Evolutionary conservation across 2,329 filamentous ascomycete genomes (phyloP), one percentile per base, ranked within the genome.

Genomic region (Cyphellophora europaea): DNA sequence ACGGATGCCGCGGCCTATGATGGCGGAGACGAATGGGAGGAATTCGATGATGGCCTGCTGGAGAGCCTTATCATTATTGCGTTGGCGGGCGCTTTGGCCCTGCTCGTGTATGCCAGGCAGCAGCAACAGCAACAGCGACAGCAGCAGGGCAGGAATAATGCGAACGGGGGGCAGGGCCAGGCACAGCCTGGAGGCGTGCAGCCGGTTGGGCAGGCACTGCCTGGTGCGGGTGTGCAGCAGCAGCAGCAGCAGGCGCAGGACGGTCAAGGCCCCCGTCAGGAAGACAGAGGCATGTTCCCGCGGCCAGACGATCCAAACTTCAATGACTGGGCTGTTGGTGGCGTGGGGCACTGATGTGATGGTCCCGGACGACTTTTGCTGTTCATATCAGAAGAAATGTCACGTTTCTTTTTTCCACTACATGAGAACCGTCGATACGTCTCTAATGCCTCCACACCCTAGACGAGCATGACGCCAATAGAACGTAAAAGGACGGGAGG

Each of bases 11-110:
- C 33, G 36, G 57, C 56, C 6, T 45, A 51, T 32, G 48, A 48
- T 29, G 54, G 76, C 13, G 64, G 65, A 11, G 66, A 72, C 37
- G 71, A 70, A 32, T 66, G 71, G 39, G 77, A 81, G 33, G 77
- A 79, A 2, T 60, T 78, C 12, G 82, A 89, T 33, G 85, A 87
- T 30, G 83, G 85, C 10, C 64, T 94, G 11, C 47, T 95, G 8
- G 91, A 96, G 58, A 89, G 82, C 28, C 60, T 95, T 15, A 66
- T 93, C 29, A 93, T 98, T 42, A 67, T 95, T 11, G 79, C 74
- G 2, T 63, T 96, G 11, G 79, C 83, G 1, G 77, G 78, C 11
- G 76, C 77, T 1, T 67, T 96, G 35, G 76, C 82, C 0, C 74
- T 83, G 34, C 65, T 96, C 19, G 70, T 96, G 11, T 93, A 87